phyloP scores from a whole-genome alignment of 371 early-diverging fungal species.

The Apophysomyces sp. region DNA sequence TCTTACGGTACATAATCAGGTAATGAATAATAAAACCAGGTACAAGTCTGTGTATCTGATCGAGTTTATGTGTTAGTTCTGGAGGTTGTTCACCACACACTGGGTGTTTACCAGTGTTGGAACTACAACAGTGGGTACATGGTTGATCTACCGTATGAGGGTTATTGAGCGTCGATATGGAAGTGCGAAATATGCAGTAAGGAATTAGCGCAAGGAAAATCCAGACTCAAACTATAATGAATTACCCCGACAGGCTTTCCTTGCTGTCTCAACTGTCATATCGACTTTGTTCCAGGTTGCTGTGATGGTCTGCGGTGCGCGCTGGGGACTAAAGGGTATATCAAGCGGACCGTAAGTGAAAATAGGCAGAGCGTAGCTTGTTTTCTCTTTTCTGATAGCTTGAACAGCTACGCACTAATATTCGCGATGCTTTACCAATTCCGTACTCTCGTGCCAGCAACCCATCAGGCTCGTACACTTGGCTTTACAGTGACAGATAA shows the following conservation, averaged over 20 bases:
- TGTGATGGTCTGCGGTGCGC: not conserved
- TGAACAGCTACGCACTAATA: conserved; percentile 45
- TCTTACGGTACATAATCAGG: conserved; percentile 56
- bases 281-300: conserved; percentile 9
- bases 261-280: not conserved
- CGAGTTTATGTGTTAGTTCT: conserved; percentile 32
- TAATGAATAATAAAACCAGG: conserved; percentile 15
- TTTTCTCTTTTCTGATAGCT: not conserved
- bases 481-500: conserved; percentile 60
- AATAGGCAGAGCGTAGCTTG: not conserved
- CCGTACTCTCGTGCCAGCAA: conserved; percentile 48
- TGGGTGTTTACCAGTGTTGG: conserved; percentile 55
- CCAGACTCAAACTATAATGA: not conserved
- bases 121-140: conserved; percentile 62
- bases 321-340: conserved; percentile 27
- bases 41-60: not conserved
- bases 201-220: not conserved
- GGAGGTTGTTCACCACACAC: conserved; percentile 55
- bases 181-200: conserved; percentile 60
- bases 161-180: conserved; percentile 72
- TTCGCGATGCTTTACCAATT: conserved; percentile 61
- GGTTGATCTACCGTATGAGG: conserved; percentile 61
- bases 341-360: conserved; percentile 48
- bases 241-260: not conserved
- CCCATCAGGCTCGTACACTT: conserved; percentile 47